These are phyloP conservation scores for Penicillium hesseltinei DNA, from an alignment of 2,329 filamentous ascomycete genomes.

Conservation along the genomic window DNA sequence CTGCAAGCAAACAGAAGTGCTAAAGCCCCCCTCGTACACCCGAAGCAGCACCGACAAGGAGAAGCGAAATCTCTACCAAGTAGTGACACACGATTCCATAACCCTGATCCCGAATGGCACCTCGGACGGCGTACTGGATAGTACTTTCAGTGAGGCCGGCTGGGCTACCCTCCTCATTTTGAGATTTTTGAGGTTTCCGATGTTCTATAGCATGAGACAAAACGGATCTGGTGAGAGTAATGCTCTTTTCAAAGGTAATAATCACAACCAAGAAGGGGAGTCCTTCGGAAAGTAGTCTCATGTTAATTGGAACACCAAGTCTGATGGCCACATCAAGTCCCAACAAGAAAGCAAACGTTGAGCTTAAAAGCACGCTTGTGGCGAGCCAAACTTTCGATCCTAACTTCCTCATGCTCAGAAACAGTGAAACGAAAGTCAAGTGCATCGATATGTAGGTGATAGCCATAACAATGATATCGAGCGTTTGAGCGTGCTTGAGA, in stretches of 20 bases:
- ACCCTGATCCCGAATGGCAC: not conserved
- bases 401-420: not conserved
- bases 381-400: not conserved
- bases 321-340: not conserved
- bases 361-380: not conserved
- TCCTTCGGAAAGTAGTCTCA: not conserved
- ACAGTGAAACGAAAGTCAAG: not conserved
- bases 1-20: not conserved
- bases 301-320: not conserved
- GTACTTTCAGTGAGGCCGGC: not conserved
- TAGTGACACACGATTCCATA: not conserved
- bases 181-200: not conserved
- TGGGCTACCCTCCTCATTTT: not conserved
- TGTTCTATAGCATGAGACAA: not conserved
- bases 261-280: not conserved
- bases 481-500: not conserved
- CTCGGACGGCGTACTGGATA: not conserved
- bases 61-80: not conserved
- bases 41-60: not conserved
- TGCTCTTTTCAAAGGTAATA: not conserved
- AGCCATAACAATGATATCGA: not conserved
- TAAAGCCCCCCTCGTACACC: not conserved
- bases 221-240: not conserved
- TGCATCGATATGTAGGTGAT: not conserved
- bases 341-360: not conserved